Conservation (phyloP, 495 filamentous ascomycete genomes). For the Paragyromitra xinjiangensis region DNA sequence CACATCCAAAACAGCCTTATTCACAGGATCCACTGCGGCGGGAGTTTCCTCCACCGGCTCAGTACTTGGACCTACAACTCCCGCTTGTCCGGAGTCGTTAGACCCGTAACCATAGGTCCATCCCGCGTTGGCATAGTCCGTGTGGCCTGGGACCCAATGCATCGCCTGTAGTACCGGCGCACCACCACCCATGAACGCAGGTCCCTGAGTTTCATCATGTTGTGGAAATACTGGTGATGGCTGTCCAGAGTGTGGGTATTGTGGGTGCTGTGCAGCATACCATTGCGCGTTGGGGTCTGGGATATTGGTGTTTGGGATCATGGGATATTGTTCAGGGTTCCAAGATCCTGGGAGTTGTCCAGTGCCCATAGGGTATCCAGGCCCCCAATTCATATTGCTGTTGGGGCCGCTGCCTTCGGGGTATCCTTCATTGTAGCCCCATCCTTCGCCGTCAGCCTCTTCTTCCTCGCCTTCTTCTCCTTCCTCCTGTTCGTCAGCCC, state of each 20-base stretch:
- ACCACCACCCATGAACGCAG: conserved; percentile 31
- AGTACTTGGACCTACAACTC: background rate
- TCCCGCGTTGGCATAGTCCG: conserved; percentile 54
- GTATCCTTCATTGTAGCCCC: conserved; percentile 44
- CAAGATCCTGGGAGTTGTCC: conserved; percentile 37
- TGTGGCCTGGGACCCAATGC: conserved; percentile 55
- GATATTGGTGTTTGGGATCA: conserved; percentile 51
- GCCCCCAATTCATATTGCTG: conserved; percentile 40
- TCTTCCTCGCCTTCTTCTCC: conserved; percentile 31
- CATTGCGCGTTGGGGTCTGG: conserved; percentile 47
- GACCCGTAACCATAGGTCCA: conserved; percentile 54
- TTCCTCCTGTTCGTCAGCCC: conserved; percentile 49
- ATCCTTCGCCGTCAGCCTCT: conserved; percentile 34
- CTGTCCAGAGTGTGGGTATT: conserved; percentile 40
- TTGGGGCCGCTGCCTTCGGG: conserved; percentile 31
- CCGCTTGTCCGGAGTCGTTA: conserved; percentile 28
- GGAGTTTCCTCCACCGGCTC: conserved; percentile 34
- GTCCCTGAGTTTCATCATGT: conserved; percentile 33
- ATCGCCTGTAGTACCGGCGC: conserved; percentile 47
- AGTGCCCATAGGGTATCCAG: conserved; percentile 35
- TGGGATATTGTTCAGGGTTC: conserved; percentile 44
- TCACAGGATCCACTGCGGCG: conserved; percentile 14
- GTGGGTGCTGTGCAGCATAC: conserved; percentile 37
- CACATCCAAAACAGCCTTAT: conserved; percentile 35
- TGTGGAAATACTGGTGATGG: conserved; percentile 48